phyloP scores from a whole-genome alignment of 768 basidiomycete species.

The Galerina marginata region DNA sequence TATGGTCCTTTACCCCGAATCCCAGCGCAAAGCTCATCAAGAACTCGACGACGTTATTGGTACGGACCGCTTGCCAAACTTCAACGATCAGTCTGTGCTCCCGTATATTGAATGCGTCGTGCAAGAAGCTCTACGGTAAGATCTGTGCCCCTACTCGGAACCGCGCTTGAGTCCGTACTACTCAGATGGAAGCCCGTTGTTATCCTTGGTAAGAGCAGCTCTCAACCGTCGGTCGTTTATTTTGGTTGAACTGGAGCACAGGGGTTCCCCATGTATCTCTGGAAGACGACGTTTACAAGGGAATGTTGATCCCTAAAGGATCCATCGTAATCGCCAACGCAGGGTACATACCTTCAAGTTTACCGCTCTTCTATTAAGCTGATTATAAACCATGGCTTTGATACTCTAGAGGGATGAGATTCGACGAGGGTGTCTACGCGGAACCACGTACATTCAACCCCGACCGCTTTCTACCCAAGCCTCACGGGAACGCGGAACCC shows the following conservation, averaged over 20 bases:
- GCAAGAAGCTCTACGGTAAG: background rate
- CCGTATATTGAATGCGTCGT: background rate
- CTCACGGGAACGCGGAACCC: background rate
- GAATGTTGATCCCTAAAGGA: constrained; percentile 11
- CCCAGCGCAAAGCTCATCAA: constrained; percentile 31
- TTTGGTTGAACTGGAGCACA: background rate
- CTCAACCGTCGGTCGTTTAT: too few relatives aligned
- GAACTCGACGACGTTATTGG: constrained; percentile 29
- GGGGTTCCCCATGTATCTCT: constrained; percentile 2
- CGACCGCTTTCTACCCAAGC: background rate
- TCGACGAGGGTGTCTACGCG: constrained; percentile 5
- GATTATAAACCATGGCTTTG: too few relatives aligned
- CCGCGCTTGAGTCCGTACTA: too few relatives aligned
- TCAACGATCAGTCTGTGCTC: background rate
- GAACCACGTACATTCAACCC: constrained; percentile 3
- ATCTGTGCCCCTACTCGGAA: too few relatives aligned
- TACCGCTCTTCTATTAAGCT: background rate
- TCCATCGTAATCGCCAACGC: constrained; percentile 1
- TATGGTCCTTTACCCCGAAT: constrained; percentile 33
- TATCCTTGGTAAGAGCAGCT: background rate
- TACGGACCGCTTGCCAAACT: background rate
- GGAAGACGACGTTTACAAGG: constrained; percentile 7
- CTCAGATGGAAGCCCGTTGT: background rate
- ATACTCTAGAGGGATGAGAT: constrained; percentile 3
- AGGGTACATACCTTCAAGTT: background rate